Evolutionary conservation across 768 basidiomycete species (phyloP), one percentile per base, ranked within the genome.

Genomic region (Amanita jacksonii): DNA sequence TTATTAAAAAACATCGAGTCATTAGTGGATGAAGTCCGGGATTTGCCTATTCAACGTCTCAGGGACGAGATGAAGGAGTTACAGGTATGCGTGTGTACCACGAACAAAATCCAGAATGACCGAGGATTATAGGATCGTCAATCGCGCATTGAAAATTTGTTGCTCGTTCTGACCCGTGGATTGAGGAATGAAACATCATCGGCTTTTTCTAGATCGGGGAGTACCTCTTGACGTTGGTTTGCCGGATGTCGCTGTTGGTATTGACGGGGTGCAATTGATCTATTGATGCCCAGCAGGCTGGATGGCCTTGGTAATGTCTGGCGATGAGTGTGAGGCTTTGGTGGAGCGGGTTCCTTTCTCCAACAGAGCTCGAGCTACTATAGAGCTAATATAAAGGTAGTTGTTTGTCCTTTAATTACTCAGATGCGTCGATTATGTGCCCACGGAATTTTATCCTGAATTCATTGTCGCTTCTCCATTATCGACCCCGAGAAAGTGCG

Each of bases 11-110:
- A 70, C 46, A 57, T 88, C 31, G 83, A 88, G 58, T 58, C 62
- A 18, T 54, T 85, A 46, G 54, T 87, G 46, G 81, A 85, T 36
- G 76, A 78, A 39, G 70, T 83, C 35, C 69, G 70, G 23, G 69
- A 73, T 33, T 50, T 85, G 49, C 85, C 86, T 5, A 73, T 86
- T 15, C 69, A 73, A 27, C 71, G 62, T 49, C 62, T 91, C 28
- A 81, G 76, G 59, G 81, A 82, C 2, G 85, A 90, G 59, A 82
- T 91, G 75, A 85, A 79, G 57, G 87, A 89, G 56, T 60, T 89
- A 22, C 83, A 85, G 72, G 84, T 83, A 35, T 38, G 69, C 60
- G 33, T 40, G 13, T 18, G 28, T 40, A 3, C 41, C 12, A 27
- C 46, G 38, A 38, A 12, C 12, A 36, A 37, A 19, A 42, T 47